A percentile compares a stretch with the other conserved stretches of the same genome.
phyloP scores from a whole-genome alignment of 2,329 filamentous ascomycete genomes.

The Trichoderma sp. region DNA sequence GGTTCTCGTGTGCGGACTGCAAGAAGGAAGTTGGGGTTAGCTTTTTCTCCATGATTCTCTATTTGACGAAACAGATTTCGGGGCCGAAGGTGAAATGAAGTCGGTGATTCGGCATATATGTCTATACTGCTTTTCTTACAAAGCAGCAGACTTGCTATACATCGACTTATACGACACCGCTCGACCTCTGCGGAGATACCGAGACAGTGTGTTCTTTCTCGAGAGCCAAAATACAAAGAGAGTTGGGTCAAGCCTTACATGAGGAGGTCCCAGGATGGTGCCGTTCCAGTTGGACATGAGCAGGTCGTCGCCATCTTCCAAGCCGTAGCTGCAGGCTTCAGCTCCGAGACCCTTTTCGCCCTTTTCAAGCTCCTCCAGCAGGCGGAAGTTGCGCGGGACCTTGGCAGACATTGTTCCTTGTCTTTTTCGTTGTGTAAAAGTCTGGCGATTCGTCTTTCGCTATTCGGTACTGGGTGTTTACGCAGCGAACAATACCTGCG shows the following conservation, averaged over 20 bases:
- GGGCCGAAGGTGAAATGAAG: background rate
- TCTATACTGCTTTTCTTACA: background rate
- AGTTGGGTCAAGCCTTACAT: conserved; percentile 59
- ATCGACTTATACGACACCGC: background rate
- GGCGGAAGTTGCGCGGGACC: conserved; percentile 92
- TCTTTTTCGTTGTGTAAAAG: background rate
- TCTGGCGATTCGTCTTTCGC: background rate
- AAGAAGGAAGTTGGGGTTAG: conserved; percentile 4
- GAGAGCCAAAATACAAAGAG: background rate
- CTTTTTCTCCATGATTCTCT: background rate
- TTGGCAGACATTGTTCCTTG: conserved; percentile 50
- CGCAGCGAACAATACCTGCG: background rate
- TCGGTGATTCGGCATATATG: background rate
- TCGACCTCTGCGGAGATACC: background rate
- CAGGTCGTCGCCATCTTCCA: conserved; percentile 91
- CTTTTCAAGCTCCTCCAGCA: conserved; percentile 97
- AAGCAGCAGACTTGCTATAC: background rate
- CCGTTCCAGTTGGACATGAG: conserved; percentile 99
- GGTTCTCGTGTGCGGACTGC: conserved; percentile 94
- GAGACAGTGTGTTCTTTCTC: background rate
- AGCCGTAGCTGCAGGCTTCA: conserved; percentile 95
- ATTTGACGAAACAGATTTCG: background rate
- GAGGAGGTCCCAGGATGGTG: conserved; percentile 93
- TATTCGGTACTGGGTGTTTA: background rate
- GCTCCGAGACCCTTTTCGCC: conserved; percentile 96